Percentiles rank a stretch among this genome's conserved stretches.
Conservation (phyloP, 495 filamentous ascomycete genomes). For the Hypoxylon lienhwacheense region DNA sequence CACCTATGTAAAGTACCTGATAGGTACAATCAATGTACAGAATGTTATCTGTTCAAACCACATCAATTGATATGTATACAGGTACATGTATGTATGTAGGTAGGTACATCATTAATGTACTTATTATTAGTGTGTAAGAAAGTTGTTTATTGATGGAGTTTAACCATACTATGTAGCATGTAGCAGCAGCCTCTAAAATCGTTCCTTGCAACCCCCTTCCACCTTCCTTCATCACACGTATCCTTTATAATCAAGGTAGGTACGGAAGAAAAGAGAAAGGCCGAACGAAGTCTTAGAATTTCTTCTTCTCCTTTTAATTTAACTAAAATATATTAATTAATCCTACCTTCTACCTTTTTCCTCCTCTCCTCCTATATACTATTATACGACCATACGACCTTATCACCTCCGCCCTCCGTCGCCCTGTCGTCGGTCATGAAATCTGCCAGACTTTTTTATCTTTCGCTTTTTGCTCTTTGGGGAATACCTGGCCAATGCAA, state of each 20-base stretch:
- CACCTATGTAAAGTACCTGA: no score
- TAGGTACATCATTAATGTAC: conserved; percentile 1
- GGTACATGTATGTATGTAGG: no score
- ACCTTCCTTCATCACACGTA: conserved; percentile 20
- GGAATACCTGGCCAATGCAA: conserved; percentile 53
- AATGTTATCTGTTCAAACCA: no score
- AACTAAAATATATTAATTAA: conserved; percentile 33
- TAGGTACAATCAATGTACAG: no score
- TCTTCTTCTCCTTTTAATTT: conserved; percentile 24
- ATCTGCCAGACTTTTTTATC: conserved; percentile 68
- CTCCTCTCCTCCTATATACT: not conserved
- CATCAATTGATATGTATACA: no score
- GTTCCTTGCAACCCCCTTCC: conserved; percentile 15
- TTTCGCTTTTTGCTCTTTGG: conserved; percentile 75
- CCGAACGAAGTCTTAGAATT: conserved; percentile 21
- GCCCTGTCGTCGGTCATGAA: conserved; percentile 57
- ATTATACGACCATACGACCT: no score
- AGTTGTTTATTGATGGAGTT: conserved; percentile 19
- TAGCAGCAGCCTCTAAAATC: not conserved
- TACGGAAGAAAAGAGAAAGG: conserved; percentile 21
- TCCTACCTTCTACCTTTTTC: conserved; percentile 12
- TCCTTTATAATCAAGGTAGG: conserved; percentile 17
- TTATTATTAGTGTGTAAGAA: conserved; percentile 4
- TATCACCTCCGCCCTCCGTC: no score
- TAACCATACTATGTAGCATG: conserved; percentile 28